phyloP scores from a whole-genome alignment of 2,329 filamentous ascomycete genomes.

The Sphaerulina musiva region DNA sequence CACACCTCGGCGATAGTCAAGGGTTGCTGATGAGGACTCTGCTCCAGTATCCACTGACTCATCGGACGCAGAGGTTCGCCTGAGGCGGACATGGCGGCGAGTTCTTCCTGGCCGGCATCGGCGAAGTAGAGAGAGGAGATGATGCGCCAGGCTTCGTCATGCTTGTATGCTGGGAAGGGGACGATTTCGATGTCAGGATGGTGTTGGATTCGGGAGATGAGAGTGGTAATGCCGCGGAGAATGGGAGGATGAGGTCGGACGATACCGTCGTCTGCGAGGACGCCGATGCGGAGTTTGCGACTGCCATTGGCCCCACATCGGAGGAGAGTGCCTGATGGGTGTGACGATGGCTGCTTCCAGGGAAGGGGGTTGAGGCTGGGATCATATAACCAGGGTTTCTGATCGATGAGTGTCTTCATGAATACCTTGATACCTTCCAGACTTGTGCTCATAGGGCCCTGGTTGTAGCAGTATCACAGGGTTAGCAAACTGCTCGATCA shows the following conservation, averaged over 20 bases:
- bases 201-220: constrained; percentile 40
- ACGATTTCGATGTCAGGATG: constrained; percentile 49
- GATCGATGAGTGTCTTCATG: constrained; percentile 46
- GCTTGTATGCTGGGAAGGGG: constrained; percentile 46
- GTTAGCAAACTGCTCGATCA: too few species aligned
- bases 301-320: constrained; percentile 19
- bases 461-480: neutral
- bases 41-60: constrained; percentile 52
- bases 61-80: constrained; percentile 56
- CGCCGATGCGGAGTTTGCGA: constrained; percentile 49
- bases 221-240: constrained; percentile 47
- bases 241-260: constrained; percentile 62
- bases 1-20: constrained; percentile 41
- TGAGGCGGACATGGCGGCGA: constrained; percentile 45
- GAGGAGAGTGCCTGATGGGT: constrained; percentile 13
- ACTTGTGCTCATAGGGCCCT: constrained; percentile 50
- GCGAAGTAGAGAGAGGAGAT: constrained; percentile 49
- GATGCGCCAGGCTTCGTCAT: constrained; percentile 46
- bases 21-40: constrained; percentile 46
- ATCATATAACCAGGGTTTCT: constrained; percentile 52
- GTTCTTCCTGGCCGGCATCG: constrained; percentile 54
- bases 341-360: constrained; percentile 38
- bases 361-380: constrained; percentile 54
- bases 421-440: constrained; percentile 50
- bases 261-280: constrained; percentile 60